Conservation (phyloP, 192 early-diverging fungal genomes). For the Spizellomyces sp. region DNA sequence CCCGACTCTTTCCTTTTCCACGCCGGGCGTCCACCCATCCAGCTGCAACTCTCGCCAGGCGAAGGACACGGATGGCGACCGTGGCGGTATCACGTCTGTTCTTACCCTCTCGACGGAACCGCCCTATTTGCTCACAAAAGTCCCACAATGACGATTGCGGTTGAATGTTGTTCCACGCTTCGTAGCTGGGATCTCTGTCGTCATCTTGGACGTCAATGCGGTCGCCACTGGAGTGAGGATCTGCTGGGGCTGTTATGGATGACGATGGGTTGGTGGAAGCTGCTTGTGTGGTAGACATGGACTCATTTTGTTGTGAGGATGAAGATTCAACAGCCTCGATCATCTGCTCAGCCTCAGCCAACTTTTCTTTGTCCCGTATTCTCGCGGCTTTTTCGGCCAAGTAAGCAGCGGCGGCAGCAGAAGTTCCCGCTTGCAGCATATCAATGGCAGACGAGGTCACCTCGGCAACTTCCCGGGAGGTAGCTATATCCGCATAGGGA, state of each 20-base stretch:
- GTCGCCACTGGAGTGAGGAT: slow-evolving; percentile 43
- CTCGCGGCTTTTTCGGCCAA: not conserved
- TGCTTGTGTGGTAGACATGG: not conserved
- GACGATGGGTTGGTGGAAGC: not conserved
- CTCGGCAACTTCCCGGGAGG: not conserved
- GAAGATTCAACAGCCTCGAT: not conserved
- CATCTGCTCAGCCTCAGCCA: not conserved
- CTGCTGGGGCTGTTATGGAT: slow-evolving; percentile 38
- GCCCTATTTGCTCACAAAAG: slow-evolving; percentile 77
- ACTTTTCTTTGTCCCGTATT: not conserved
- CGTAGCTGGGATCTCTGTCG: slow-evolving; percentile 44
- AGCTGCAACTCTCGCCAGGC: slow-evolving; percentile 46
- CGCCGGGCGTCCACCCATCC: slow-evolving; percentile 25
- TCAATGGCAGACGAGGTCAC: not conserved
- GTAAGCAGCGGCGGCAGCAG: slow-evolving; percentile 9
- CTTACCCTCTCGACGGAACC: slow-evolving; percentile 81
- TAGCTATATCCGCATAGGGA: slow-evolving; percentile 8
- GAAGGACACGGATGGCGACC: slow-evolving; percentile 53
- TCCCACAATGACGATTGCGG: slow-evolving; percentile 74
- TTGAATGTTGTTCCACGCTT: slow-evolving; percentile 46
- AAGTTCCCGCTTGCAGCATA: not conserved
- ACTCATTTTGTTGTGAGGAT: not conserved
- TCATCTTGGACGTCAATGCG: slow-evolving; percentile 37
- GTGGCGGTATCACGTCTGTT: slow-evolving; percentile 82
- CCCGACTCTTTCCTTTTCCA: slow-evolving; percentile 18